A percentile compares a stretch with the other conserved stretches of the same genome.
phyloP scores from a whole-genome alignment of 805 yeast genomes.

The Monosporozyma siamensis region DNA sequence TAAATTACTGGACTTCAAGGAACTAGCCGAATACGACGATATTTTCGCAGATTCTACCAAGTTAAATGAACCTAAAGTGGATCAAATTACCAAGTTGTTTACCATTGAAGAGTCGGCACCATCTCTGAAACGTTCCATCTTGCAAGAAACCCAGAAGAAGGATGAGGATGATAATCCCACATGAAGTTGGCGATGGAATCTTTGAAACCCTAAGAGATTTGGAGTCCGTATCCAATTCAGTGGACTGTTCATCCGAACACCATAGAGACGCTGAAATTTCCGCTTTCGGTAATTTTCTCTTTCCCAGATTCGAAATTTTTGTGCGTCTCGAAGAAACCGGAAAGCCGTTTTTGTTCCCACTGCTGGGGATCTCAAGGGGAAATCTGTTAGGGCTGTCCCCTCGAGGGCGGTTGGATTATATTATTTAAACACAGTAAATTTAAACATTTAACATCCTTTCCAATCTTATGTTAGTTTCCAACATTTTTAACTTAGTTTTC shows the following conservation, averaged over 20 bases:
- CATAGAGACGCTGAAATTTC: background rate
- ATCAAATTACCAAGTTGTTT: conserved; percentile 37
- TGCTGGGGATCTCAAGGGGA: no score
- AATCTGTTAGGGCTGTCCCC: background rate
- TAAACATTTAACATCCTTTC: background rate
- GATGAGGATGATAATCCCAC: no score
- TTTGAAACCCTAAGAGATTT: background rate
- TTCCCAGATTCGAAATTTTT: no score
- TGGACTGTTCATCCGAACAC: conserved; percentile 1
- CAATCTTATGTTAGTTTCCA: no score
- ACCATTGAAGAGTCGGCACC: conserved; percentile 37
- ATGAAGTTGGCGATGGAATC: no score
- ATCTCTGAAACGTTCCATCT: conserved; percentile 42
- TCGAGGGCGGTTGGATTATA: background rate
- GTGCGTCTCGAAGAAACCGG: no score
- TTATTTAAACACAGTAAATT: background rate
- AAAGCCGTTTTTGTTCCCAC: no score
- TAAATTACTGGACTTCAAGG: conserved; percentile 28
- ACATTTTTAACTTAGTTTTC: no score
- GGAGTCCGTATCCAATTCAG: background rate
- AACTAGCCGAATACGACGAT: conserved; percentile 20
- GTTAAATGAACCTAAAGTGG: conserved; percentile 33
- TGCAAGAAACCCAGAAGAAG: conserved; percentile 36
- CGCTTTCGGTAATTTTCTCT: background rate
- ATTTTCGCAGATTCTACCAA: background rate